Base-by-base conservation (phyloP, 75 land plant species). In the Picea glauca region DNA sequence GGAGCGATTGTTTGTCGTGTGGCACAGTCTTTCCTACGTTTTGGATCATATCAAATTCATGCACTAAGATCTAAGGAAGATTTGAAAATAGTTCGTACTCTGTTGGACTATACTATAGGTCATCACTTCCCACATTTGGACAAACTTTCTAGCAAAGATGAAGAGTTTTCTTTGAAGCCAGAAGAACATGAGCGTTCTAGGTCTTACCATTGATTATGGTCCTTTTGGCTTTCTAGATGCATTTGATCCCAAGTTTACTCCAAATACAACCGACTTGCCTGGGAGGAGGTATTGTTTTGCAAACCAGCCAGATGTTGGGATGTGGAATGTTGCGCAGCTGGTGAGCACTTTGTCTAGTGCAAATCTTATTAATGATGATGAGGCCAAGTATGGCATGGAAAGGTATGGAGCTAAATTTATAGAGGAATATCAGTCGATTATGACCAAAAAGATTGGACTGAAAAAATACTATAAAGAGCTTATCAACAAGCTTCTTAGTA, bases 191-290 rank as follows among this genome's bases (percentile, higher is more conserved):
- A 96, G 99, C 72, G 76, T 96, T 15, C 83, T 96, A 56, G 99
- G 99, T 54, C 85, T 94, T 59, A 96, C 99, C 17, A 96, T 96
- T 72, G 99, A 96, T 83, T 96, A 96, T 82, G 99, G 98, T 46
- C 99, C 99, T 9, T 96, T 96, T 86, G 99, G 99, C 17, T 96
- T 96, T 84, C 81, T 96, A 88, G 99, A 96, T 86, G 99, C 99
- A 30, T 96, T 96, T 88, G 99, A 96, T 84, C 99, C 99, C 56
- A 94, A 90, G 78, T 96, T 72, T 77, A 96, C 99, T 2, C 99
- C 99, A 74, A 96, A 96, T 68, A 96, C 99, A 3, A 96, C 99
- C 11, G 99, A 96, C 78, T 89, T 96, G 70, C 99, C 98, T 4
- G 99, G 99, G 32, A 85, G 99, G 78, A 90, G 99, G 77, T 96